Evolutionary conservation across 2,329 filamentous ascomycete species (phyloP), one percentile per base, ranked within the genome.

Genomic region (Berkeleyomyces basicola): DNA sequence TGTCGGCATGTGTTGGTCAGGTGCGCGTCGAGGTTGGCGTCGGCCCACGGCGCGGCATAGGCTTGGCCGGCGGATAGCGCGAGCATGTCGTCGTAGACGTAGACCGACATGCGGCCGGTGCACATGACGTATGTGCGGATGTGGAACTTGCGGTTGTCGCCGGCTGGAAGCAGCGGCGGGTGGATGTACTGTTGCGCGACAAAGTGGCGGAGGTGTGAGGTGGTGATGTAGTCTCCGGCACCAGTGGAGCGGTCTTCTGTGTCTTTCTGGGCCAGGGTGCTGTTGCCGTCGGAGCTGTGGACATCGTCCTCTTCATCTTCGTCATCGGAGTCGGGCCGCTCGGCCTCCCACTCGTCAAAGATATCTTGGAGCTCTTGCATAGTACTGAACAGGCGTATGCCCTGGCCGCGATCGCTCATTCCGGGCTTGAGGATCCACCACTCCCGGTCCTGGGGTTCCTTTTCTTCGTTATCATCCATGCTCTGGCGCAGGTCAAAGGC

Each of bases 341-440:
- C 82, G 14, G 78, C 83, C 71, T 96, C 92, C 90, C 93, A 99
- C 63, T 82, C 85, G 67, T 96, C 90, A 70, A 97, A 99, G 61
- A 99, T 93, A 11, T 71, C 79, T 65, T 87, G 86, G n/a, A 99
- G 76, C 70, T 95, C 85, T 63, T 86, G 84, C 76, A 93, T 88
- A 2, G 84, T 89, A 68, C 83, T 88, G 72, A 99, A 99, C 0
- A 99, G 76, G 46, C 89, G 77, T 64, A 99, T 96, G 0, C 93
- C 93, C 71, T 96, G 91, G 0, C 92, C 93, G 33, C 92, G 82
- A 71, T 99, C 93, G 72, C 90, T 96, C 93, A 99, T 97, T 7
- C 92, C 87, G 0, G 93, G 92, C 74, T 99, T 99, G 65, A 99
- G 73, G 67, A 99, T 97, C 93, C 93, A 99, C 92, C 92, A 99